phyloP scores from a whole-genome alignment of 2,329 filamentous ascomycete species.

The Botrytis galanthina region DNA sequence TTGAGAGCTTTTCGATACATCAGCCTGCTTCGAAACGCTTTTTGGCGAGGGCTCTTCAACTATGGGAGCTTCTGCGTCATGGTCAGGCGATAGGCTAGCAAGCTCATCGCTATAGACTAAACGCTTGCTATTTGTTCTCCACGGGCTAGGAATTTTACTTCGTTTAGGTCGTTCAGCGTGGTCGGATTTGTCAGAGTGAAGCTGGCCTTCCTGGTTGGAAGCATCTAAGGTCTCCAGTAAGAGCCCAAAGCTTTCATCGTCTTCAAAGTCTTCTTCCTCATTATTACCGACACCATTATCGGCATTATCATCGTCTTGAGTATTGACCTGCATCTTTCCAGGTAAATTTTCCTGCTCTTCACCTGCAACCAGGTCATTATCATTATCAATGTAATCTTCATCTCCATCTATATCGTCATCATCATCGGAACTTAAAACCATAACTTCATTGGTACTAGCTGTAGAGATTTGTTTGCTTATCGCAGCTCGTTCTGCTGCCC shows the following conservation, averaged over 20 bases:
- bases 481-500: constrained; percentile 32
- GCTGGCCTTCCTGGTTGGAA: constrained; percentile 24
- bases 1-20: background rate
- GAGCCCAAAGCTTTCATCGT: constrained; percentile 37
- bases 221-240: constrained; percentile 38
- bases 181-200: constrained; percentile 26
- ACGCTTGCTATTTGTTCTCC: constrained; percentile 37
- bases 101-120: constrained; percentile 37
- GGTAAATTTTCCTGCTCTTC: constrained; percentile 34
- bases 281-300: background rate
- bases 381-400: constrained; percentile 22
- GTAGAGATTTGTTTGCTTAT: constrained; percentile 30
- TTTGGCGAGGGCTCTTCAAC: constrained; percentile 8
- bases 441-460: constrained; percentile 28
- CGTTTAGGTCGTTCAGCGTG: constrained; percentile 32
- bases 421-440: constrained; percentile 33
- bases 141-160: constrained; percentile 37
- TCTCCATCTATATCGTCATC: background rate
- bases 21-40: background rate
- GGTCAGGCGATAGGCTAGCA: constrained; percentile 25
- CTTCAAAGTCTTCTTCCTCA: constrained; percentile 23
- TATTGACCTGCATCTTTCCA: background rate
- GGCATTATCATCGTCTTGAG: background rate
- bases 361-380: constrained; percentile 34
- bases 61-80: constrained; percentile 19